A percentile compares a stretch with the other conserved stretches of the same genome.
phyloP scores from a whole-genome alignment of 129 eudicot species.

The Flaveria ramosissima region DNA sequence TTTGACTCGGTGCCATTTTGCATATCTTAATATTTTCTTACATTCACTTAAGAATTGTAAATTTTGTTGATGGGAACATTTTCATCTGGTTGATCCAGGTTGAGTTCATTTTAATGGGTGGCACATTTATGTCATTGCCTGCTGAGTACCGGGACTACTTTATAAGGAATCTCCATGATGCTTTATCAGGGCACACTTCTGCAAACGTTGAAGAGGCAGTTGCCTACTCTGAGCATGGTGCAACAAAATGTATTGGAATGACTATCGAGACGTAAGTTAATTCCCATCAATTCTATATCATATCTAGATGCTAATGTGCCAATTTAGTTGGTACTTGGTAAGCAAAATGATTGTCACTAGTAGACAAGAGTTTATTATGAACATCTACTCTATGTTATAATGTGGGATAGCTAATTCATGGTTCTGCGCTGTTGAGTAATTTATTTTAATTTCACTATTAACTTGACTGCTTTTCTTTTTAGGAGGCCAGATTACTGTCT shows the following conservation, averaged over 20 bases:
- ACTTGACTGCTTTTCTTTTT: slow-evolving; percentile 8
- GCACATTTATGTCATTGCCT: slow-evolving; percentile 97
- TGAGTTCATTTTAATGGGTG: slow-evolving; percentile 96
- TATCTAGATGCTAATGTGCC: background rate
- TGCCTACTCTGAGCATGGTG: slow-evolving; percentile 93
- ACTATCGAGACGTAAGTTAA: slow-evolving; percentile 90
- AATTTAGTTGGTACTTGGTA: slow-evolving; percentile 4
- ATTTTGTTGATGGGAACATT: background rate
- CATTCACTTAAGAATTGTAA: background rate
- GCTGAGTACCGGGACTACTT: slow-evolving; percentile 94
- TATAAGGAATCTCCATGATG: slow-evolving; percentile 93
- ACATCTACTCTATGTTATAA: slow-evolving; percentile 14
- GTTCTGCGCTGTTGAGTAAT: background rate
- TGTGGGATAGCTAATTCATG: slow-evolving; percentile 1
- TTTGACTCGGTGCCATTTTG: background rate
- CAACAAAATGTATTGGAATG: slow-evolving; percentile 98
- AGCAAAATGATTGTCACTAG: background rate
- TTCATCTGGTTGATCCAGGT: slow-evolving; percentile 50
- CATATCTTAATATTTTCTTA: background rate
- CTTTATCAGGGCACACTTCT: slow-evolving; percentile 95
- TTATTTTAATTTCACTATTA: background rate
- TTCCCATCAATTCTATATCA: background rate
- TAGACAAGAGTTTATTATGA: background rate
- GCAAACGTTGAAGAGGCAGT: slow-evolving; percentile 98
- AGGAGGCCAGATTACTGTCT: slow-evolving; percentile 99